phyloP scores from a whole-genome alignment of 306 rosid species.

The Lagenaria siceraria region DNA sequence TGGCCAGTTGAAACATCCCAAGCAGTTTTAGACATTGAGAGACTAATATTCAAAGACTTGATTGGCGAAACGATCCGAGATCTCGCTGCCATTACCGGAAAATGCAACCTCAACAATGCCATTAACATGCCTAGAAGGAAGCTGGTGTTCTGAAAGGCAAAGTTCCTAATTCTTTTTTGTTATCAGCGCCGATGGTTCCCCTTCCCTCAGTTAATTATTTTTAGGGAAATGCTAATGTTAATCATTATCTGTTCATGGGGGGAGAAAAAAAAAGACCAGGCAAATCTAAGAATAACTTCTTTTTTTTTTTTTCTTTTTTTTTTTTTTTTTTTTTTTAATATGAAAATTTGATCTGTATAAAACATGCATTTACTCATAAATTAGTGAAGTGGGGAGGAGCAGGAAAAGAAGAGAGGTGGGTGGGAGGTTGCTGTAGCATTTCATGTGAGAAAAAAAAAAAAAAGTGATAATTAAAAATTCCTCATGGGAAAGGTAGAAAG shows the following conservation, averaged over 20 bases:
- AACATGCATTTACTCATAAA: not conserved
- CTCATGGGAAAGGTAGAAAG: constrained; percentile 7
- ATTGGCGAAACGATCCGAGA: constrained; percentile 66
- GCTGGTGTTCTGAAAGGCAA: constrained; percentile 35
- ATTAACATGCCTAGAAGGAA: constrained; percentile 41
- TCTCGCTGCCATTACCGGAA: constrained; percentile 29
- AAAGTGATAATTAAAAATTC: not conserved
- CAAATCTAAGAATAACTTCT: constrained; percentile 1
- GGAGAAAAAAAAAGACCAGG: not conserved
- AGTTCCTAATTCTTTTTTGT: not conserved
- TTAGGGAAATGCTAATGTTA: not conserved
- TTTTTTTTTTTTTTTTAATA: not conserved
- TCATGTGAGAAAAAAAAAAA: not conserved
- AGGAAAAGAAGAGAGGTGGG: not conserved
- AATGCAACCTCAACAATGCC: not conserved
- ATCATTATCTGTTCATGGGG: not conserved
- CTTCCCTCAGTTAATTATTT: not conserved
- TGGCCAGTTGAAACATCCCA: constrained; percentile 57
- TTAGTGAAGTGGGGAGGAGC: constrained; percentile 2
- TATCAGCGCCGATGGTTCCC: constrained; percentile 25
- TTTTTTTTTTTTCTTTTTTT: no score
- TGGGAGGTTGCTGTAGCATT: not conserved
- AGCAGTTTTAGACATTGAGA: constrained; percentile 58
- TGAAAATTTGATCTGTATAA: not conserved
- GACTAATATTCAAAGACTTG: constrained; percentile 76